phyloP scores from a whole-genome alignment of 2,329 filamentous ascomycete genomes.

The Talaromyces sp. region DNA sequence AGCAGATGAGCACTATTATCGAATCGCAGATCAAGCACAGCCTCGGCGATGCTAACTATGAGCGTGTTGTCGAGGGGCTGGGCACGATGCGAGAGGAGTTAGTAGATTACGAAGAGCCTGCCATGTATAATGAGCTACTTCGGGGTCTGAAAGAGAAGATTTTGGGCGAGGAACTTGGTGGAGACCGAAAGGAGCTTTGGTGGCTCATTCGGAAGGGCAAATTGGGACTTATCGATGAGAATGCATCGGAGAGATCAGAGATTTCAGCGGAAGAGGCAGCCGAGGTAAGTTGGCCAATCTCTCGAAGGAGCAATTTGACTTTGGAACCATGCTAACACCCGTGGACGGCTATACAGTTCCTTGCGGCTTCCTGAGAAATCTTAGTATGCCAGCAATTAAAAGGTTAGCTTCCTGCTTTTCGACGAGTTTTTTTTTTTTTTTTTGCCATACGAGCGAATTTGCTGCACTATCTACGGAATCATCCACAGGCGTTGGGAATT shows the following conservation, averaged over 20 bases:
- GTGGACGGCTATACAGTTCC: neutral
- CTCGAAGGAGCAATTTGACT: neutral
- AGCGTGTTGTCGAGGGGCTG: conserved; percentile 73
- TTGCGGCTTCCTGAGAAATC: neutral
- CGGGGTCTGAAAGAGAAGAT: conserved; percentile 71
- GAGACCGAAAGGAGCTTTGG: conserved; percentile 83
- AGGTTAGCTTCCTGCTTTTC: neutral
- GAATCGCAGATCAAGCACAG: conserved; percentile 69
- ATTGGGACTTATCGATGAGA: conserved; percentile 72
- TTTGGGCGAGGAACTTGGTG: conserved; percentile 69
- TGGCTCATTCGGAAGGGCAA: conserved; percentile 67
- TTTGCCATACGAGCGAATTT: conserved; percentile 2
- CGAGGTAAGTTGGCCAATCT: conserved; percentile 42
- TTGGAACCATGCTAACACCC: neutral
- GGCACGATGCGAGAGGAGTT: conserved; percentile 78
- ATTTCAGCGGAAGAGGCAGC: conserved; percentile 73
- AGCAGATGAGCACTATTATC: conserved; percentile 75
- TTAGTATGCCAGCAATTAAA: no score
- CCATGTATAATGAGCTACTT: conserved; percentile 75
- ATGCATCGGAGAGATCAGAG: conserved; percentile 64
- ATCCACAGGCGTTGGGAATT: neutral
- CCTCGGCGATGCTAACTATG: conserved; percentile 75
- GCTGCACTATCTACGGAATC: neutral
- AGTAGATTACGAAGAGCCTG: conserved; percentile 73
- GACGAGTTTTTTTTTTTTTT: conserved; percentile 3